phyloP scores from a whole-genome alignment of 805 yeast genomes.

The Candida morakotiae region DNA sequence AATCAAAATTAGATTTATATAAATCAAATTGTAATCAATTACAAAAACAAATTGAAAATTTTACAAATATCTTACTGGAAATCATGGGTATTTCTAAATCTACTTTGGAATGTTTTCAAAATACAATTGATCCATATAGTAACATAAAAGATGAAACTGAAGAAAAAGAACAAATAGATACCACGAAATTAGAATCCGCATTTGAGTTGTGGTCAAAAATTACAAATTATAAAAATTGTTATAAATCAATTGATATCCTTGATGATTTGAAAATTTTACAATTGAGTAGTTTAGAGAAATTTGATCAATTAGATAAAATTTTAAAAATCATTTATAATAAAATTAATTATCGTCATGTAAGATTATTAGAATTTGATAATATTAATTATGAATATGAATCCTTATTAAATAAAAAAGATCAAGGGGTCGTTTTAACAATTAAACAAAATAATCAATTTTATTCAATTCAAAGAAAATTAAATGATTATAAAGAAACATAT shows the following conservation, averaged over 20 bases:
- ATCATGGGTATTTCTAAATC: neutral
- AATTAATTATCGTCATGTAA: conserved; percentile 25
- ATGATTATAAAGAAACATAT: conserved; percentile 20
- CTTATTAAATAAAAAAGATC: conserved; percentile 30
- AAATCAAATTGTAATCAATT: conserved; percentile 16
- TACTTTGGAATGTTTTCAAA: conserved; percentile 7
- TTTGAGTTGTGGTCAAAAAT: conserved; percentile 14
- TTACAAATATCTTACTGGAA: neutral
- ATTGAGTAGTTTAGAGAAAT: conserved; percentile 11
- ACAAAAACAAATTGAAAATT: conserved; percentile 12
- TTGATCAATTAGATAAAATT: conserved; percentile 11
- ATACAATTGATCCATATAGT: conserved; percentile 9
- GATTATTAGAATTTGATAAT: conserved; percentile 36
- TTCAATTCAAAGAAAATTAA: conserved; percentile 23
- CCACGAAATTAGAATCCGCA: conserved; percentile 12
- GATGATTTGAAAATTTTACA: conserved; percentile 11
- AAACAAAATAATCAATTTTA: conserved; percentile 25
- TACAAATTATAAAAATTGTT: conserved; percentile 3
- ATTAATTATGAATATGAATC: conserved; percentile 23
- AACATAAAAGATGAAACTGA: conserved; percentile 3
- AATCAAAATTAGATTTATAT: conserved; percentile 13
- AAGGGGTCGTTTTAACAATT: conserved; percentile 23
- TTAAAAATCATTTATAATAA: conserved; percentile 15
- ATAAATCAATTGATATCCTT: conserved; percentile 5
- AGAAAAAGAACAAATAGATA: neutral